Evolutionary conservation across 495 filamentous ascomycete genomes (phyloP).

Genomic region (Penicillium chermesinum): DNA sequence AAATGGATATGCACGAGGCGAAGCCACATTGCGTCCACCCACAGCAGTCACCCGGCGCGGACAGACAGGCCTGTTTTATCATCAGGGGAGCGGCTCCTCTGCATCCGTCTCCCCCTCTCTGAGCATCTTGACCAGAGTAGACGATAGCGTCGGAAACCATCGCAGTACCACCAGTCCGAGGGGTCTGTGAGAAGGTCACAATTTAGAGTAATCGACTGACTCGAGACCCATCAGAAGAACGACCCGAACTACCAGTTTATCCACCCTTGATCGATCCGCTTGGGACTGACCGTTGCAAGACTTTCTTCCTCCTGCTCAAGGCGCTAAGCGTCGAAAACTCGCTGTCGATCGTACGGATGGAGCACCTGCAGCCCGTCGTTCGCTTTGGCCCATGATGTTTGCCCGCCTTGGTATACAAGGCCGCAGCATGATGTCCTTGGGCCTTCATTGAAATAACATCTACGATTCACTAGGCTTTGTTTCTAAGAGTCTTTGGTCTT

Average conservation of each 20-base stretch:
- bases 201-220: not conserved
- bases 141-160: conserved; percentile 4
- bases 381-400: too few species aligned
- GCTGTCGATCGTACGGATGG: not conserved
- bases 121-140: conserved; percentile 4
- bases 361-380: too few species aligned
- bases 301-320: not conserved
- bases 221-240: not conserved
- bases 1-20: too few species aligned
- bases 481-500: too few species aligned
- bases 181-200: conserved; percentile 2
- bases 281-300: conserved; percentile 1
- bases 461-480: too few species aligned
- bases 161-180: conserved; percentile 3
- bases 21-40: conserved; percentile 8
- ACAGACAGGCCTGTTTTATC: conserved; percentile 1
- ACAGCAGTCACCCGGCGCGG: conserved; percentile 1
- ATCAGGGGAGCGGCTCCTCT: not conserved
- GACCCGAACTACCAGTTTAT: conserved; percentile 1
- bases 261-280: not conserved
- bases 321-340: not conserved
- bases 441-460: too few species aligned
- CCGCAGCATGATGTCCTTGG: too few species aligned
- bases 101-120: too few species aligned
- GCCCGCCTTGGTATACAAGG: too few species aligned